A percentile compares a stretch with the other conserved stretches of the same genome.
phyloP scores from a whole-genome alignment of 495 filamentous ascomycete genomes.

The Aspergillus homomorphus region DNA sequence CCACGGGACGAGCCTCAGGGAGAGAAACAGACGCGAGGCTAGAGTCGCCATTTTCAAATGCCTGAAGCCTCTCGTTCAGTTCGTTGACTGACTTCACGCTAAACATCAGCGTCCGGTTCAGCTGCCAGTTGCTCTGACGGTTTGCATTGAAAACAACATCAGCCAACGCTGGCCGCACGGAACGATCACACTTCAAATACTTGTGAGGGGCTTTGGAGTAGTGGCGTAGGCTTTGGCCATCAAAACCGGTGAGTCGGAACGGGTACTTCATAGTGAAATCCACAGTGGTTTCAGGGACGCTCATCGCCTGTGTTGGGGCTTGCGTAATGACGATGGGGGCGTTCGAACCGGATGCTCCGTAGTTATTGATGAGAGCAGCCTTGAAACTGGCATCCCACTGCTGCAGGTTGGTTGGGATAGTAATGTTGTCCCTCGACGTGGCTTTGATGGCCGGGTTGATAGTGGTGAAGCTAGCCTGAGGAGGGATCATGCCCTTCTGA shows the following conservation, averaged over 20 bases:
- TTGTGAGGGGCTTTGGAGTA: no score
- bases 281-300: not conserved
- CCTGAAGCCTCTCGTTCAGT: constrained; percentile 28
- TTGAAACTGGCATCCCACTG: constrained; percentile 28
- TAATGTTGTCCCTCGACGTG: constrained; percentile 25
- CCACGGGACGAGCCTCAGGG: constrained; percentile 13
- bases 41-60: no score
- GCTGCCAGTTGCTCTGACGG: constrained; percentile 33
- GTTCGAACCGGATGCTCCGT: constrained; percentile 45
- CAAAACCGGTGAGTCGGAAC: constrained; percentile 7
- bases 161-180: not conserved
- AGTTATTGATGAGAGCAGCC: constrained; percentile 44
- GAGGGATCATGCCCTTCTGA: constrained; percentile 33
- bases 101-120: constrained; percentile 31
- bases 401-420: constrained; percentile 26
- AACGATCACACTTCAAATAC: no score
- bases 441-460: constrained; percentile 35
- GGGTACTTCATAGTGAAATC: not conserved
- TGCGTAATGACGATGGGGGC: constrained; percentile 27
- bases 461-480: constrained; percentile 34
- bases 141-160: constrained; percentile 38
- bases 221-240: not conserved
- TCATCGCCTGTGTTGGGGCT: not conserved
- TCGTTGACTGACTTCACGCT: constrained; percentile 29
- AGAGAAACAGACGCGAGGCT: not conserved